Percentiles rank a stretch among this genome's conserved stretches.
phyloP scores from a whole-genome alignment of 2,329 filamentous ascomycete genomes.

The Trichoderma sp. region DNA sequence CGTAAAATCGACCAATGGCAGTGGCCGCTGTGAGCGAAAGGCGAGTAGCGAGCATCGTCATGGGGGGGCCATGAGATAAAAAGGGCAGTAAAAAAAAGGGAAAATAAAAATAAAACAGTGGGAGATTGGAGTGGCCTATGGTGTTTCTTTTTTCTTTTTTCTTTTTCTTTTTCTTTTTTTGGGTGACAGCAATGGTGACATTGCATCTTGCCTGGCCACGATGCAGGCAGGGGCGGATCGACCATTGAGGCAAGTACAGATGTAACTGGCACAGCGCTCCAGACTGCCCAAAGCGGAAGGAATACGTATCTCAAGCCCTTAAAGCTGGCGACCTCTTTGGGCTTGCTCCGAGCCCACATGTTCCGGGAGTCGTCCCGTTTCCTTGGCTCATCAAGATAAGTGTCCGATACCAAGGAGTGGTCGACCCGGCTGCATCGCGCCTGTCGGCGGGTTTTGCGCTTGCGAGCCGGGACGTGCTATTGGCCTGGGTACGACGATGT shows the following conservation, averaged over 20 bases:
- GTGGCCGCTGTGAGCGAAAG: background rate
- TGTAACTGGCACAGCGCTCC: slow-evolving; percentile 19
- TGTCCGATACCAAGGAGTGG: background rate
- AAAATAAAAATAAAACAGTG: slow-evolving; percentile 1
- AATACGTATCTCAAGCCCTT: slow-evolving; percentile 7
- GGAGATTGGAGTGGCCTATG: background rate
- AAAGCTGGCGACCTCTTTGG: background rate
- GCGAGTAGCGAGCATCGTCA: background rate
- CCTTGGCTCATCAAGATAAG: slow-evolving; percentile 4
- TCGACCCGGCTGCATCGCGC: slow-evolving; percentile 13
- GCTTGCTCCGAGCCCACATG: slow-evolving; percentile 11
- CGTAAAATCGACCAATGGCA: background rate
- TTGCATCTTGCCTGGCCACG: slow-evolving; percentile 13
- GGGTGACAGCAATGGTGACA: background rate
- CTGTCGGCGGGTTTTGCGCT: slow-evolving; percentile 22
- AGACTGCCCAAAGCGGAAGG: slow-evolving; percentile 18
- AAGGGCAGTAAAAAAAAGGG: background rate
- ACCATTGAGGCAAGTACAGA: slow-evolving; percentile 19
- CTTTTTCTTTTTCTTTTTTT: no score
- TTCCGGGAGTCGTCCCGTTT: slow-evolving; percentile 8
- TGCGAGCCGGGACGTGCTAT: background rate
- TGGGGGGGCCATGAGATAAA: background rate
- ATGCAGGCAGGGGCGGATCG: slow-evolving; percentile 19
- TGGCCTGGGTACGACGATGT: slow-evolving; percentile 3
- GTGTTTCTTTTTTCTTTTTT: background rate